Evolutionary conservation across 192 early-diverging fungal genomes (phyloP), one percentile per base, ranked within the genome.

Genomic region (Rhizophagus prolifer): DNA sequence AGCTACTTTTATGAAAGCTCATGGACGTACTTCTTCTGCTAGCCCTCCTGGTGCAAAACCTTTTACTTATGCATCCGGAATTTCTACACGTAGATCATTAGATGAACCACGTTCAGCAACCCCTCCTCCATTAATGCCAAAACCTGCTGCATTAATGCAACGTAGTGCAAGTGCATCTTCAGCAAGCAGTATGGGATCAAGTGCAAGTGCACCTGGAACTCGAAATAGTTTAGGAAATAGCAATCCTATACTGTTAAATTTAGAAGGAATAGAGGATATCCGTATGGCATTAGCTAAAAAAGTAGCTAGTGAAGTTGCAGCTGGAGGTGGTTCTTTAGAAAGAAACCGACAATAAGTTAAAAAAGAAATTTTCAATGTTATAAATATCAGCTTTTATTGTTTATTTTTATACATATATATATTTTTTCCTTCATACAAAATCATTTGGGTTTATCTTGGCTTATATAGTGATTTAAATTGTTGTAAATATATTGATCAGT

Each of bases 151-250:
- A 16, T 34, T 75, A 21, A 47, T 75, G 74, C 74, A 75, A 36
- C 34, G 74, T 34, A 75, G 74, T 65, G 59, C 74, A 16, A 75
- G 74, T 50, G 41, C 74, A 7, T 75, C 74, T 30, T 75, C 74
- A 6, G 46, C 44, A 9, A 75, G 62, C 50, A 66, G 74, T 26
- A 59, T 59, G 36, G 47, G 74, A 38, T 73, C 71, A 23, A 60
- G 26, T 34, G 31, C 54, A 0, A 60, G 71, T 73, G 21, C 30
- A 2, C 30, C 71, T 34, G 31, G 44, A n/a, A 73, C 58, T n/a
- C 31, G 44, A 25, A 60, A 19, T 73, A 73, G 47, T 23, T n/a
- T n/a, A 60, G 69, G 69, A 2, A 71, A 46, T 50, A 71, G 5
- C 46, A 71, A 26, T 23, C 21, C n/a, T 12, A 38, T 34, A 69